phyloP scores from a whole-genome alignment of 148 eudicot species.

The Amaranthus palmeri region DNA sequence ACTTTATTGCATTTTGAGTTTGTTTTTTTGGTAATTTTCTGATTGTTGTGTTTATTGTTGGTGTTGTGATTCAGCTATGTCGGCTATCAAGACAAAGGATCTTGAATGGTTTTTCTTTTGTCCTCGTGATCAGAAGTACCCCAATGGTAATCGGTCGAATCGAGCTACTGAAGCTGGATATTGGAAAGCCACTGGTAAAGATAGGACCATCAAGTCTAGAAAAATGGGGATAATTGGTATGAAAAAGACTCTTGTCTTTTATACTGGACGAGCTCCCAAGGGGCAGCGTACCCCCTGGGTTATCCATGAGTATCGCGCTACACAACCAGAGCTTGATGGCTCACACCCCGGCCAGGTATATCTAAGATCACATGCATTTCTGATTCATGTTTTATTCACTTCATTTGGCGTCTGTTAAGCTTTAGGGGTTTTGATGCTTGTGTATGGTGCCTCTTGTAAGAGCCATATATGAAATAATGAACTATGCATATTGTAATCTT shows the following conservation, averaged over 20 bases:
- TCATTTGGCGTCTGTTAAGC: not conserved
- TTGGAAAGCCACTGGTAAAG: constrained; percentile 98
- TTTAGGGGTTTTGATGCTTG: not conserved
- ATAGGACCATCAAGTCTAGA: constrained; percentile 59
- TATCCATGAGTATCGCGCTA: constrained; percentile 91
- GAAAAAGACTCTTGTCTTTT: constrained; percentile 93
- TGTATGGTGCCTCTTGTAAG: not conserved
- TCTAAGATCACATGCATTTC: not conserved
- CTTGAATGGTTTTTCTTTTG: constrained; percentile 95
- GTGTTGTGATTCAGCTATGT: constrained; percentile 50
- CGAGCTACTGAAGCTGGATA: constrained; percentile 79
- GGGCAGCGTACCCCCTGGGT: constrained; percentile 88
- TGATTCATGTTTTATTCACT: not conserved
- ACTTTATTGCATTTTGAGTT: not conserved
- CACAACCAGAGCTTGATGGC: constrained; percentile 69
- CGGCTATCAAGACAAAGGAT: constrained; percentile 56
- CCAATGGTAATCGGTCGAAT: constrained; percentile 80
- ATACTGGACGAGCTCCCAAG: constrained; percentile 85
- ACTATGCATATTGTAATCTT: not conserved
- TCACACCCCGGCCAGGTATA: constrained; percentile 86
- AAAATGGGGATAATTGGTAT: constrained; percentile 57
- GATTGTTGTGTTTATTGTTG: constrained; percentile 14
- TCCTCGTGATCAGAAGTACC: constrained; percentile 89
- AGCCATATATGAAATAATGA: not conserved
- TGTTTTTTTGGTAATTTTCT: not conserved